phyloP scores from a whole-genome alignment of 768 basidiomycete genomes.

The Gloeophyllum trabeum region DNA sequence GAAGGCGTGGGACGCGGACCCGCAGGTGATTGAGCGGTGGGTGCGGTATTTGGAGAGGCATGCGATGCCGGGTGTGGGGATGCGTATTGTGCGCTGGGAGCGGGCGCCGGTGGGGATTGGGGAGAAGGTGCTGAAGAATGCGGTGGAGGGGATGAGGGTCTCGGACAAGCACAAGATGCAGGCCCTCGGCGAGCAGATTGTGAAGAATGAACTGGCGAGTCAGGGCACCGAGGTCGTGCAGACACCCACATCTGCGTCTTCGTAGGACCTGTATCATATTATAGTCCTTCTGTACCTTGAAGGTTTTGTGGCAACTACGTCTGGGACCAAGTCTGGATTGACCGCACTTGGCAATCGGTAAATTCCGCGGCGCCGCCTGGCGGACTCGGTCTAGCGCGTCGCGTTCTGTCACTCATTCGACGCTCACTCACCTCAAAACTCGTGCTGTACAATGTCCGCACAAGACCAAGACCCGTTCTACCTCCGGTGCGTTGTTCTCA shows the following conservation, averaged over 20 bases:
- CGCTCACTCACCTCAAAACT: too few relatives aligned
- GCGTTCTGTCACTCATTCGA: too few relatives aligned
- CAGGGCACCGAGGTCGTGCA: too few relatives aligned
- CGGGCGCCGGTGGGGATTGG: constrained; percentile 44
- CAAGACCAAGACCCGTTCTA: constrained; percentile 73
- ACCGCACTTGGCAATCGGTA: too few relatives aligned
- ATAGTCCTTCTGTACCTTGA: too few relatives aligned
- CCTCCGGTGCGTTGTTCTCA: constrained; percentile 39
- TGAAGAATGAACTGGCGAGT: constrained; percentile 21
- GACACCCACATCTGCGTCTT: too few relatives aligned
- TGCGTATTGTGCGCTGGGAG: constrained; percentile 75
- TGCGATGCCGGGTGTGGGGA: constrained; percentile 76
- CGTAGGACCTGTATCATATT: too few relatives aligned
- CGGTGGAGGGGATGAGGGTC: constrained; percentile 25
- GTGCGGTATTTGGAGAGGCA: constrained; percentile 67
- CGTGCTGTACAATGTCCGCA: too few relatives aligned
- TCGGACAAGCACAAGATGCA: constrained; percentile 18
- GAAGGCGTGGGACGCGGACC: constrained; percentile 85
- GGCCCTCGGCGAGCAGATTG: constrained; percentile 26
- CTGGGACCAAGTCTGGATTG: too few relatives aligned
- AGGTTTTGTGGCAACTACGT: too few relatives aligned
- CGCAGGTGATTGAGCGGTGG: constrained; percentile 72
- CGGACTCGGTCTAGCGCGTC: too few relatives aligned
- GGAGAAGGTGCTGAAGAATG: constrained; percentile 22
- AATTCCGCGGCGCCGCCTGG: too few relatives aligned